These are phyloP conservation scores for Pseudotsuga menziesii DNA, from an alignment of 75 land plant genomes.

Conservation along the genomic window DNA sequence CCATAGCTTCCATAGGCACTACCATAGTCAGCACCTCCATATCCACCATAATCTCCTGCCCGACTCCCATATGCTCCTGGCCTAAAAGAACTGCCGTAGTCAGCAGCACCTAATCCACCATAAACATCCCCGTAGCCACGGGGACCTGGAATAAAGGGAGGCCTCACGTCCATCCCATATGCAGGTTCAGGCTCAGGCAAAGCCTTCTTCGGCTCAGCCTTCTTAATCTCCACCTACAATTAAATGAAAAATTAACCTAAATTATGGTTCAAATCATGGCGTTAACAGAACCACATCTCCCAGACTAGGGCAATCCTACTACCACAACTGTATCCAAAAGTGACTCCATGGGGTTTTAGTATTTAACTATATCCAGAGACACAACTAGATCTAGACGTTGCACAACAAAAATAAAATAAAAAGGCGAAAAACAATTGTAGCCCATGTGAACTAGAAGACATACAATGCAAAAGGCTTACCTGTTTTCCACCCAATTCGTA, in stretches of 20 bases:
- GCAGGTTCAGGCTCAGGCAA: slow-evolving; percentile 59
- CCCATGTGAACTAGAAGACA: background rate
- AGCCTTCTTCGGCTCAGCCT: slow-evolving; percentile 94
- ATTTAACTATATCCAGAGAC: no score
- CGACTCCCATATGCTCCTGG: slow-evolving; percentile 49
- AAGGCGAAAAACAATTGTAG: background rate
- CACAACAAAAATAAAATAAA: no score
- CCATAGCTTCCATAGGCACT: slow-evolving; percentile 60
- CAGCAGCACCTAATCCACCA: slow-evolving; percentile 39
- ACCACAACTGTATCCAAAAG: background rate
- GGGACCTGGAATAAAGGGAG: slow-evolving; percentile 34
- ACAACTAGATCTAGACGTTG: background rate
- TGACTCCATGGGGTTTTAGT: no score
- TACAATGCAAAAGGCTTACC: slow-evolving; percentile 31
- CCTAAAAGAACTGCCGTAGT: slow-evolving; percentile 58
- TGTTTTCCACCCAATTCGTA: slow-evolving; percentile 80
- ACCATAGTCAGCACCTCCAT: slow-evolving; percentile 49
- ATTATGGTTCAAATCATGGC: slow-evolving; percentile 19
- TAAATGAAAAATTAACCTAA: slow-evolving; percentile 56
- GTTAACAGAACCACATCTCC: slow-evolving; percentile 8
- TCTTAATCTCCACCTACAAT: slow-evolving; percentile 98
- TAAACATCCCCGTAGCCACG: slow-evolving; percentile 49
- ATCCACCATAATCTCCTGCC: slow-evolving; percentile 57
- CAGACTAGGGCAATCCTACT: background rate
- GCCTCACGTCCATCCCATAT: slow-evolving; percentile 48